Evolutionary conservation across 306 rosid genomes (phyloP).

Genomic region (Quercus mongolica): DNA sequence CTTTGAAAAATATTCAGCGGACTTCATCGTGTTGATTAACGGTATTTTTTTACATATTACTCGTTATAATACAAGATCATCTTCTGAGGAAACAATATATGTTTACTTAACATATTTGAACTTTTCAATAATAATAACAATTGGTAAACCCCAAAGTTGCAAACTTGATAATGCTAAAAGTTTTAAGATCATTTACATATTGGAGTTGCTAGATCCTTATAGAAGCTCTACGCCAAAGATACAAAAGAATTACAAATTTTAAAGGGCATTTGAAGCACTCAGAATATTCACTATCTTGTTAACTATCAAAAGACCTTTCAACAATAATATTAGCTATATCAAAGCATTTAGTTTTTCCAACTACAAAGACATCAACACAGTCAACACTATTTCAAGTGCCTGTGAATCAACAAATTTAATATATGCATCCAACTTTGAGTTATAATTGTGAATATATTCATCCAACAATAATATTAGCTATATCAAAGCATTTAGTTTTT

Average conservation of each 20-base stretch:
- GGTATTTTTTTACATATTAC: too few species aligned
- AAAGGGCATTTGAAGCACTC: slow-evolving; percentile 22
- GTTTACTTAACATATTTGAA: too few species aligned
- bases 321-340: slow-evolving; percentile 25
- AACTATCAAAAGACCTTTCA: slow-evolving; percentile 33
- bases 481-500: slow-evolving; percentile 25
- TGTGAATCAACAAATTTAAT: slow-evolving; percentile 14
- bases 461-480: slow-evolving; percentile 26
- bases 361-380: slow-evolving; percentile 20
- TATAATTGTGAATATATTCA: neutral
- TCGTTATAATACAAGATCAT: too few species aligned
- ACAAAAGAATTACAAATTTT: slow-evolving; percentile 36
- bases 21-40: too few species aligned
- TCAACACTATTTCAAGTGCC: slow-evolving; percentile 19
- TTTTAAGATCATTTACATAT: neutral
- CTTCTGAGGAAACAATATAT: too few species aligned
- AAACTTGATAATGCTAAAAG: neutral
- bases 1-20: too few species aligned
- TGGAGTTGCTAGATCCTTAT: neutral
- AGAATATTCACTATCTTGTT: slow-evolving; percentile 32
- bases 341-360: slow-evolving; percentile 26
- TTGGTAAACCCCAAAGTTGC: neutral
- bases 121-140: too few species aligned
- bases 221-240: neutral
- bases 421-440: neutral